Evolutionary conservation across 805 yeast species (phyloP), one percentile per base, ranked within the genome.

Genomic region (Starmera dryadoides): DNA sequence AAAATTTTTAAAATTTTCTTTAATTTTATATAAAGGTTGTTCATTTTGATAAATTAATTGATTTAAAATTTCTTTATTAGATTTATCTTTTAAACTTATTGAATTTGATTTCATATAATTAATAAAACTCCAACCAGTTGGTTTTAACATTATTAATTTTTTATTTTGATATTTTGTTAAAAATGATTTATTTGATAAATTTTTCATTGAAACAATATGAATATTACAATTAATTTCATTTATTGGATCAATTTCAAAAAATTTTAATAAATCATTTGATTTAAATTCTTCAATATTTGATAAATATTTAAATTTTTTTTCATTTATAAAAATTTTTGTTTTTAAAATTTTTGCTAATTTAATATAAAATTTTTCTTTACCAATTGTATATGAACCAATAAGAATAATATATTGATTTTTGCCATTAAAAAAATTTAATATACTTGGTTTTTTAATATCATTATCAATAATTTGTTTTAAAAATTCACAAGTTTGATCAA

Each of bases 331-430:
- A 2, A 84, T 75, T 42, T 76, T 80, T 21, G 81, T 65, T 1
- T 64, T 48, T 21, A 83, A 50, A 17, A 49, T 53, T 36, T 71
- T 61, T 48, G 86, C 84, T 11, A 85, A 62, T 1, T 75, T 65
- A 7, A 86, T 59, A 0, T 96, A 97, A 22, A 93, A 57, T 41
- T 81, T 75, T 56, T 93, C 98, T 55, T 93, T 93, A 3, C 98
- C 98, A 30, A 93, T 88, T 2, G 89, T 75, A 58, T 93, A 93
- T 0, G 96, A 80, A 0, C 98, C 98, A 14, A 93, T 79, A 9
- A 85, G 63, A 8, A 81, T 72, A 43, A 85, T 59, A 42, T 71
- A 68, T 40, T 68, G 66, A 41, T 64, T 43, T 11, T 37, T 46
- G 16, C 35, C 40, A 30, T 35, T 41, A 30, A 64, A 58, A 46